These are phyloP conservation scores for Microbotryum saponariae DNA, from an alignment of 1,284 basidiomycete genomes.

Conservation along the genomic window DNA sequence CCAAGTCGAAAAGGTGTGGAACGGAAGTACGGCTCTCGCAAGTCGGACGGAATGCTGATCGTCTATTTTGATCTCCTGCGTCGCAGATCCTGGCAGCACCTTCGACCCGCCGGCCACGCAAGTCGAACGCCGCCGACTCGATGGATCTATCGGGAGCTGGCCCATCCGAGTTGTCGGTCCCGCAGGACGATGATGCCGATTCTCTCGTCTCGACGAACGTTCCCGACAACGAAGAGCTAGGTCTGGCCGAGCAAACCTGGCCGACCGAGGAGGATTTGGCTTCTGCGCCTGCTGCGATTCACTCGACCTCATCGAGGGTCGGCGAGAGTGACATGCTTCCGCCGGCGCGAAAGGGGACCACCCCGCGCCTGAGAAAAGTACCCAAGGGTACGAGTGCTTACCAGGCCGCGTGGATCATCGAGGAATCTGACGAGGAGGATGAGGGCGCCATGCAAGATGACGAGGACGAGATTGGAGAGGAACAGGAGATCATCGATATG, in stretches of 20 bases:
- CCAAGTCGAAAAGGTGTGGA: slow-evolving; percentile 62
- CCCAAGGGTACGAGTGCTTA: slow-evolving; percentile 89
- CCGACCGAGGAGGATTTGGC: slow-evolving; percentile 95
- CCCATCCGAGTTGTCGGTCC: slow-evolving; percentile 15
- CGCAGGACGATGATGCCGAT: slow-evolving; percentile 59
- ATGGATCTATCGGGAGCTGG: slow-evolving; percentile 18
- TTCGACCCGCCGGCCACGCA: slow-evolving; percentile 3
- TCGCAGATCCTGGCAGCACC: slow-evolving; percentile 20
- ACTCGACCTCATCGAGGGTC: slow-evolving; percentile 34
- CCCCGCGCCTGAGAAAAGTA: slow-evolving; percentile 61
- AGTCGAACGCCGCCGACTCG: slow-evolving; percentile 5
- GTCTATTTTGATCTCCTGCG: too few species aligned
- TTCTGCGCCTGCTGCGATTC: slow-evolving; percentile 41
- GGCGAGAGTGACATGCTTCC: slow-evolving; percentile 45
- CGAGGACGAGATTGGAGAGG: slow-evolving; percentile 20
- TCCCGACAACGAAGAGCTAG: slow-evolving; percentile 61
- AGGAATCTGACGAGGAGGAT: slow-evolving; percentile 57
- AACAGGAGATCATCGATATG: slow-evolving; percentile 31
- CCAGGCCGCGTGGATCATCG: slow-evolving; percentile 87
- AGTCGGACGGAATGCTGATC: too few species aligned
- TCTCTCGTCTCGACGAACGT: slow-evolving; percentile 76
- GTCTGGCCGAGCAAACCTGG: slow-evolving; percentile 96
- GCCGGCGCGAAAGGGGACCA: slow-evolving; percentile 58
- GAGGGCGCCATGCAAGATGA: slow-evolving; percentile 48
- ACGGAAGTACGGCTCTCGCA: not conserved